Conservation (phyloP, 257 asterid species). For the Nicotiana otophora region DNA sequence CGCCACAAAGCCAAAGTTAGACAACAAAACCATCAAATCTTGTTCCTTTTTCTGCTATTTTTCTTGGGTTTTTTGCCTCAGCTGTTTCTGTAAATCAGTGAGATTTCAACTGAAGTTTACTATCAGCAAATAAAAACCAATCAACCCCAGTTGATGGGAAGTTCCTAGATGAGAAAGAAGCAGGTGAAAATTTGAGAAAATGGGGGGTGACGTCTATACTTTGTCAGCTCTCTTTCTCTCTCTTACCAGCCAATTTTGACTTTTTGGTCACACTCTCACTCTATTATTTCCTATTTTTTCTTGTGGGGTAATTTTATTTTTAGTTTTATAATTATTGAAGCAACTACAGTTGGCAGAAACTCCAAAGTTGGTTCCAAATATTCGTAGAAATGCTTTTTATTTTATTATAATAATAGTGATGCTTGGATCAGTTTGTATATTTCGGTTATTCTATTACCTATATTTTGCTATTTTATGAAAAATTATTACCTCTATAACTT, state of each 20-base stretch:
- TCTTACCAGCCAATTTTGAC: constrained; percentile 12
- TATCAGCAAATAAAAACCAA: background rate
- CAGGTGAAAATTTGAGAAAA: background rate
- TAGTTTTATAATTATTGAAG: too few species aligned
- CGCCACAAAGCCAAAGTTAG: background rate
- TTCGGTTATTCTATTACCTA: too few species aligned
- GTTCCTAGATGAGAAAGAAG: background rate
- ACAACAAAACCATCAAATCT: background rate
- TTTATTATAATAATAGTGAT: too few species aligned
- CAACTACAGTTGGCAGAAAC: too few species aligned
- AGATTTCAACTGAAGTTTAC: background rate
- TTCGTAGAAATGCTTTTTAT: too few species aligned
- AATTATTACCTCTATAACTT: too few species aligned
- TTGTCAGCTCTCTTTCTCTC: constrained; percentile 8
- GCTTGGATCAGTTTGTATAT: too few species aligned
- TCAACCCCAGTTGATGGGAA: background rate
- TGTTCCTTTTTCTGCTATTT: background rate
- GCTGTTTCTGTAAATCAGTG: background rate
- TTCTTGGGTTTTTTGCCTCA: background rate
- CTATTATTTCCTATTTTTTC: background rate
- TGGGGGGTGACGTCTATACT: constrained; percentile 7
- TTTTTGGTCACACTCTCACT: background rate
- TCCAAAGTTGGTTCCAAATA: background rate
- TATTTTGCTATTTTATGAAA: too few species aligned
- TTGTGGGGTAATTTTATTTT: too few species aligned